Evolutionary conservation across 306 rosid genomes (phyloP).

Genomic region (Spatholobus suberectus): DNA sequence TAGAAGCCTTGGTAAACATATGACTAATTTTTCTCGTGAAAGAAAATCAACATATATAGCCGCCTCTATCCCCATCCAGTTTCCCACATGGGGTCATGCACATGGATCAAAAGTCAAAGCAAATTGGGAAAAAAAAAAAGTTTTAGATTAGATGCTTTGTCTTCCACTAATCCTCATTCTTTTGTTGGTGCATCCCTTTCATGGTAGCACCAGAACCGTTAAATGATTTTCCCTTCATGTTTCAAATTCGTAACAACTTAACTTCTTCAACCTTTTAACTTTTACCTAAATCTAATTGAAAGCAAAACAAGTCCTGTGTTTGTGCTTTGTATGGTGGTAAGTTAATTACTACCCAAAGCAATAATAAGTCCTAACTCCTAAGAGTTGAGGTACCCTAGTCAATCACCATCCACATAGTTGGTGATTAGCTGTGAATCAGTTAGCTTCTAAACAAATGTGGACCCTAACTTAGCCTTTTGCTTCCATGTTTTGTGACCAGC

Average conservation of each 20-base stretch:
- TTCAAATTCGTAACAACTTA: background rate
- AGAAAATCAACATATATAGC: background rate
- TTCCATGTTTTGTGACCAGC: slow-evolving; percentile 17
- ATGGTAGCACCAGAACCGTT: slow-evolving; percentile 26
- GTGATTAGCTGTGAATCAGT: slow-evolving; percentile 42
- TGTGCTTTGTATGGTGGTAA: background rate
- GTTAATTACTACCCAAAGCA: background rate
- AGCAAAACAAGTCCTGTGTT: background rate
- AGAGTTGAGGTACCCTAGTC: slow-evolving; percentile 19
- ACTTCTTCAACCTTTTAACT: slow-evolving; percentile 3
- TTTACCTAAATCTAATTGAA: background rate
- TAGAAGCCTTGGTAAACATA: background rate
- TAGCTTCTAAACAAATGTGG: slow-evolving; percentile 25
- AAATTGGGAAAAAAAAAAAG: slow-evolving; percentile 26
- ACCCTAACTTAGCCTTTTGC: slow-evolving; percentile 31
- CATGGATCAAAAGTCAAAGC: slow-evolving; percentile 48
- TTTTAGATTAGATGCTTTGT: slow-evolving; percentile 42
- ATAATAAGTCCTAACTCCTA: background rate
- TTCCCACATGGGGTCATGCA: slow-evolving; percentile 41
- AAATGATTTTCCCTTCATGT: background rate
- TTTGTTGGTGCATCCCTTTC: slow-evolving; percentile 43
- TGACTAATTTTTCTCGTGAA: background rate
- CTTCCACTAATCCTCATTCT: slow-evolving; percentile 45
- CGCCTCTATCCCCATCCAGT: background rate
- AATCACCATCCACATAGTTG: slow-evolving; percentile 31